phyloP scores from a whole-genome alignment of 768 basidiomycete genomes.

The Rhizopogon salebrosus region DNA sequence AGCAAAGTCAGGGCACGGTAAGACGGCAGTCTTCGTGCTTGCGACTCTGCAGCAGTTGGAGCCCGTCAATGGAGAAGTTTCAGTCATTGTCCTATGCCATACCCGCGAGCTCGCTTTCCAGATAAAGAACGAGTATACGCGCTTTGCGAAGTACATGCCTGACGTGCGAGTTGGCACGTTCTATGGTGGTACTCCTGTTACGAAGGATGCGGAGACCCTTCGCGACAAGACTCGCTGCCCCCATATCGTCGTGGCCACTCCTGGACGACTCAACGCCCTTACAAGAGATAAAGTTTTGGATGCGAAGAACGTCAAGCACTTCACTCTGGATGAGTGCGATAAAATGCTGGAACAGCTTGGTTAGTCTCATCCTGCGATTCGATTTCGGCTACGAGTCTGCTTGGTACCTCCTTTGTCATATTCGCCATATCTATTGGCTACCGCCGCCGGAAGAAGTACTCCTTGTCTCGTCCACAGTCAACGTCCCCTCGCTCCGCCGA shows the following conservation, averaged over 20 bases:
- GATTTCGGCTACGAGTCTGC: conserved; percentile 57
- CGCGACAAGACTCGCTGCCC: conserved; percentile 97
- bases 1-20: conserved; percentile 97
- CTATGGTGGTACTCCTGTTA: conserved; percentile 93
- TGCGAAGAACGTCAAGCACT: conserved; percentile 96
- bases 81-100: conserved; percentile 96
- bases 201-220: conserved; percentile 89
- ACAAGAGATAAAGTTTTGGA: conserved; percentile 93
- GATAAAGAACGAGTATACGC: conserved; percentile 99
- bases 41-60: conserved; percentile 98
- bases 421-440: conserved; percentile 38
- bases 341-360: conserved; percentile 99
- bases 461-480: conserved; percentile 34
- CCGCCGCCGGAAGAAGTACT: conserved; percentile 28
- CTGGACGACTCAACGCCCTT: conserved; percentile 94
- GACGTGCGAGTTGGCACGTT: conserved; percentile 96
- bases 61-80: conserved; percentile 96
- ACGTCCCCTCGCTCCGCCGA: conserved; percentile 34
- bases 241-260: conserved; percentile 97
- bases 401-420: conserved; percentile 45
- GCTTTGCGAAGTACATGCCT: conserved; percentile 99
- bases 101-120: conserved; percentile 99
- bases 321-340: conserved; percentile 99
- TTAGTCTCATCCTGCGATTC: conserved; percentile 73
- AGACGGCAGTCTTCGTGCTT: conserved; percentile 98